These are phyloP conservation scores for Claviceps sp. DNA, from an alignment of 2,329 filamentous ascomycete genomes.

Conservation along the genomic window DNA sequence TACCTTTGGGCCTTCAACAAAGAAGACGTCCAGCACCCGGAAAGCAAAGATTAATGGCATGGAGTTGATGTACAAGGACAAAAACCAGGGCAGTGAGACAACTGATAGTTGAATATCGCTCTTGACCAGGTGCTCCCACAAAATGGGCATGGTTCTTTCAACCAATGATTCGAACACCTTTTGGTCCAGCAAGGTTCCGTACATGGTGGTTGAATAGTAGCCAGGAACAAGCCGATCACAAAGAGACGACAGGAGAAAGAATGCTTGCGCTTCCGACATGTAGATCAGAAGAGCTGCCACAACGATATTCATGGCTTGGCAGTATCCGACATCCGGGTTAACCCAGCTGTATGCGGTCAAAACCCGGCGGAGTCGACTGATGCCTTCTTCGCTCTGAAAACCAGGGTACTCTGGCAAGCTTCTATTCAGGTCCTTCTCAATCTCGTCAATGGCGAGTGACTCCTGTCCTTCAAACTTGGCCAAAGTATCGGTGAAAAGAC, in stretches of 20 bases:
- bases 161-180: conserved; percentile 95
- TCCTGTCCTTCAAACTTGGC: conserved; percentile 72
- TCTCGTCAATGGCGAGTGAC: conserved; percentile 94
- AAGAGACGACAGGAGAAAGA: conserved; percentile 80
- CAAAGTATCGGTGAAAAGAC: conserved; percentile 71
- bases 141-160: conserved; percentile 96
- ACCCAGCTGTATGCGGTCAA: conserved; percentile 97
- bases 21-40: conserved; percentile 92
- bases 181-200: conserved; percentile 90
- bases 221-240: conserved; percentile 89
- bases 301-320: conserved; percentile 99
- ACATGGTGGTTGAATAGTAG: conserved; percentile 99
- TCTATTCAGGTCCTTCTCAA: conserved; percentile 94
- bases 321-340: conserved; percentile 91
- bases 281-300: conserved; percentile 97
- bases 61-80: conserved; percentile 97
- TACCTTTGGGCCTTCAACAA: conserved; percentile 93
- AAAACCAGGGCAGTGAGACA: conserved; percentile 93
- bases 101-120: conserved; percentile 95
- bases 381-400: conserved; percentile 92
- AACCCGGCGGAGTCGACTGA: conserved; percentile 75
- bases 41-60: conserved; percentile 98
- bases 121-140: conserved; percentile 97
- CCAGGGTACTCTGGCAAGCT: conserved; percentile 95
- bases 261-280: conserved; percentile 92